phyloP scores from a whole-genome alignment of 768 basidiomycete genomes.

The Pleurotus tuber-regium region DNA sequence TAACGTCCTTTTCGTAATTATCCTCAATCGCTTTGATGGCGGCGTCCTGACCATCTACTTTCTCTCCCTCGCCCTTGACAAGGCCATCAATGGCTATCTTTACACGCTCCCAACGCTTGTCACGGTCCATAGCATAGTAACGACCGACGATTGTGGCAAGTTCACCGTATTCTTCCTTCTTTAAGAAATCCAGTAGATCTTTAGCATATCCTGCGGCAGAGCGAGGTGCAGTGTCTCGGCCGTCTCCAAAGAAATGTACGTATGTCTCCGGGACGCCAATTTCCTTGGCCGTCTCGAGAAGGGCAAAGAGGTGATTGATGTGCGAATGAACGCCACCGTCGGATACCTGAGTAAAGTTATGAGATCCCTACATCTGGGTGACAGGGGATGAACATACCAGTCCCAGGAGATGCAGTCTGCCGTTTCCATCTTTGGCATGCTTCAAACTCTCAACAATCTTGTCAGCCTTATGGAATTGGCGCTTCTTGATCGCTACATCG shows the following conservation, averaged over 20 bases:
- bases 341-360: constrained; percentile 55
- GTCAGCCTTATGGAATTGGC: constrained; percentile 77
- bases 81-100: constrained; percentile 88
- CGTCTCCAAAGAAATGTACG: constrained; percentile 93
- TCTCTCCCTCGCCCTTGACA: constrained; percentile 64
- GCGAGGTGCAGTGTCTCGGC: constrained; percentile 89
- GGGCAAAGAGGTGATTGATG: constrained; percentile 84
- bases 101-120: constrained; percentile 94
- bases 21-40: constrained; percentile 65
- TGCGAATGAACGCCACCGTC: constrained; percentile 98
- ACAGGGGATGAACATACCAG: constrained; percentile 54
- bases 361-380: background rate
- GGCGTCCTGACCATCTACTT: constrained; percentile 47
- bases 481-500: constrained; percentile 88
- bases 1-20: constrained; percentile 83
- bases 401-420: constrained; percentile 86
- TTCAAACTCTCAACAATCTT: constrained; percentile 71
- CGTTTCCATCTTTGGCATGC: constrained; percentile 77
- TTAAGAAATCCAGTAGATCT: constrained; percentile 73
- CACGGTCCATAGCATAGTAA: constrained; percentile 97
- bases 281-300: constrained; percentile 89
- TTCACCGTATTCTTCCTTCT: constrained; percentile 75
- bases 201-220: constrained; percentile 77
- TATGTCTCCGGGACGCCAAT: constrained; percentile 81
- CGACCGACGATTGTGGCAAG: constrained; percentile 84